Evolutionary conservation across 2,329 filamentous ascomycete genomes (phyloP).

Genomic region (Aspergillus pseudoviridinutans): DNA sequence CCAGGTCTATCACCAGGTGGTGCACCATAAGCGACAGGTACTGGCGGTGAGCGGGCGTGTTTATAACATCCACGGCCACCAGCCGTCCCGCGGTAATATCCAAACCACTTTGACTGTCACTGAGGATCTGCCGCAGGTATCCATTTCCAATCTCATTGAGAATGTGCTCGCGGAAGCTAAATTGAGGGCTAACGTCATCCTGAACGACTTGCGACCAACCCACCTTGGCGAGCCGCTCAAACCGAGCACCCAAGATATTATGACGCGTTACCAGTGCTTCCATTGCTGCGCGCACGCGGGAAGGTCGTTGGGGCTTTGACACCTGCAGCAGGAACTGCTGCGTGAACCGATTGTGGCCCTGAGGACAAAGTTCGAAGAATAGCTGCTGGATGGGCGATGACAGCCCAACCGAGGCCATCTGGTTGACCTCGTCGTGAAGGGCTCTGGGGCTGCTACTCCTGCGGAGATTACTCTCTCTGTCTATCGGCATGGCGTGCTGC

Average conservation of each 20-base stretch:
- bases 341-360: not conserved
- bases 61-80: not conserved
- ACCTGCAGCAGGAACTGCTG: not conserved
- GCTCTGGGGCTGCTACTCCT: conserved; percentile 6
- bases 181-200: not conserved
- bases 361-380: not conserved
- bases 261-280: conserved; percentile 3
- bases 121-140: not conserved
- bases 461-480: conserved; percentile 8
- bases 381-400: not conserved
- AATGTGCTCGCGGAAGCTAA: not conserved
- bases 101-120: not conserved
- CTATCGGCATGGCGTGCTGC: conserved; percentile 2
- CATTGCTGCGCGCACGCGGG: not conserved
- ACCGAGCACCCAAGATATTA: conserved; percentile 12
- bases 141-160: not conserved
- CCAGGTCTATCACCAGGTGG: conserved; percentile 14
- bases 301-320: not conserved
- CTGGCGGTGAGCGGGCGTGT: conserved; percentile 1
- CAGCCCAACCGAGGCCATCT: not conserved
- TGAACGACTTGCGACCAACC: not conserved
- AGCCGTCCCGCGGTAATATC: not conserved
- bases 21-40: conserved; percentile 18
- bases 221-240: not conserved
- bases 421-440: conserved; percentile 12